Evolutionary conservation across 306 rosid species (phyloP), one percentile per base, ranked within the genome.

Genomic region (Quercus rubra): DNA sequence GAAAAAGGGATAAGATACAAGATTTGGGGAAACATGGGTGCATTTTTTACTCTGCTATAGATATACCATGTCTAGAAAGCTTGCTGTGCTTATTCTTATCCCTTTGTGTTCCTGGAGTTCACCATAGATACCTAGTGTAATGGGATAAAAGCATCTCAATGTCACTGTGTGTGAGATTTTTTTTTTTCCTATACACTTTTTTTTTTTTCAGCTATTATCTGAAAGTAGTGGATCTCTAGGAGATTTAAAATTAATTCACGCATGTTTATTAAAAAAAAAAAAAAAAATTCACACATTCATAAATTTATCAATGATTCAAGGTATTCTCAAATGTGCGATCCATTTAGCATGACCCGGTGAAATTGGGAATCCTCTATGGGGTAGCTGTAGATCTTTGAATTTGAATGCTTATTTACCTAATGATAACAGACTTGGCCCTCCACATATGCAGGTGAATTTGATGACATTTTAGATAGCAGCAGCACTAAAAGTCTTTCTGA

Each of bases 361-460:
- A 20, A 46, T 17, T 74, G 19, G 46, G 31, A 52, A 23, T 58
- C 56, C 23, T 77, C 52, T 31, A 70, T 23, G 15, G 46, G 64
- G 43, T 70, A 70, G 73, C 23, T 46, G 71, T 38, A 13, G 3
- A 25, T 33, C 30, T 33, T 72, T 28, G 15, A 69, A 57, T 61
- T 88, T 67, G 19, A 15, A 81, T 31, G 43, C 69, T 41, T 61
- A 68, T 4, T 70, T 31, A 20, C 70, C 46, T 66, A 41, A 66
- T 6, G 27, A 63, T 56, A 70, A 70, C 67, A 59, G 21, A 55
- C 77, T 84, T 62, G 46, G 78, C 41, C 56, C 25, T 63, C 78
- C 69, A 71, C 74, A 72, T 73, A 66, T 87, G 83, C 90, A 93
- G 99, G 97, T 77, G 99, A 95, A 82, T 95, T 95, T 82, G 93